phyloP scores from a whole-genome alignment of 2,329 filamentous ascomycete species.

The Hirsutella minnesotensis region DNA sequence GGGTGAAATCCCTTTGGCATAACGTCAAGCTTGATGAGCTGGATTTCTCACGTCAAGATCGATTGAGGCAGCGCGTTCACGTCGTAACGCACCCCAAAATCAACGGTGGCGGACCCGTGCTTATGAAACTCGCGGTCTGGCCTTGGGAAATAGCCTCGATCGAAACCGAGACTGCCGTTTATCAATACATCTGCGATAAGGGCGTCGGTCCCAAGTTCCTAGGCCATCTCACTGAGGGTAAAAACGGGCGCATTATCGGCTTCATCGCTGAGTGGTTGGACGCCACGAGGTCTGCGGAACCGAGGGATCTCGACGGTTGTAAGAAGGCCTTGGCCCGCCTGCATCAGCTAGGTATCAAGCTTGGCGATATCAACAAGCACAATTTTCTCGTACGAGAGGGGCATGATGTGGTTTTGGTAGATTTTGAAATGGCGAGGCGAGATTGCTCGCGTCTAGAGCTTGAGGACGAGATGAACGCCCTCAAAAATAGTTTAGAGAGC shows the following conservation, averaged over 20 bases:
- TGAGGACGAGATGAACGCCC: constrained; percentile 12
- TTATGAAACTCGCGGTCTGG: constrained; percentile 15
- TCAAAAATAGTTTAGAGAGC: constrained; percentile 2
- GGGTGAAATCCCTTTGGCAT: constrained; percentile 12
- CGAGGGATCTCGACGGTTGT: no score
- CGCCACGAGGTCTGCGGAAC: constrained; percentile 13
- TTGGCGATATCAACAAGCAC: not conserved
- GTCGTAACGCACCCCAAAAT: constrained; percentile 12
- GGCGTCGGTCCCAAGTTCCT: constrained; percentile 15
- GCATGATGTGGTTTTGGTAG: constrained; percentile 6
- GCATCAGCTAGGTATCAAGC: no score
- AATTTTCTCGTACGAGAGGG: constrained; percentile 3
- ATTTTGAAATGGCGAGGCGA: constrained; percentile 19
- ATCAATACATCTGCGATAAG: constrained; percentile 13
- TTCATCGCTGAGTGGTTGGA: constrained; percentile 13
- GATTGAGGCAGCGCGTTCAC: constrained; percentile 12
- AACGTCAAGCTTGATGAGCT: constrained; percentile 12
- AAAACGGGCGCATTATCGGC: constrained; percentile 14
- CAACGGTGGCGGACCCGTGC: constrained; percentile 10
- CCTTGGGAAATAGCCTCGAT: not conserved
- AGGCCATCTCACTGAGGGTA: constrained; percentile 16
- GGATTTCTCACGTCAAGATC: constrained; percentile 11
- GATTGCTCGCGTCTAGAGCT: constrained; percentile 10
- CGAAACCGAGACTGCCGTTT: constrained; percentile 8
- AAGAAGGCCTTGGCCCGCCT: no score